A percentile compares a stretch with the other conserved stretches of the same genome.
These are phyloP conservation scores for Myriosclerotinia duriaeana DNA, from an alignment of 2,329 filamentous ascomycete species.

Conservation along the genomic window DNA sequence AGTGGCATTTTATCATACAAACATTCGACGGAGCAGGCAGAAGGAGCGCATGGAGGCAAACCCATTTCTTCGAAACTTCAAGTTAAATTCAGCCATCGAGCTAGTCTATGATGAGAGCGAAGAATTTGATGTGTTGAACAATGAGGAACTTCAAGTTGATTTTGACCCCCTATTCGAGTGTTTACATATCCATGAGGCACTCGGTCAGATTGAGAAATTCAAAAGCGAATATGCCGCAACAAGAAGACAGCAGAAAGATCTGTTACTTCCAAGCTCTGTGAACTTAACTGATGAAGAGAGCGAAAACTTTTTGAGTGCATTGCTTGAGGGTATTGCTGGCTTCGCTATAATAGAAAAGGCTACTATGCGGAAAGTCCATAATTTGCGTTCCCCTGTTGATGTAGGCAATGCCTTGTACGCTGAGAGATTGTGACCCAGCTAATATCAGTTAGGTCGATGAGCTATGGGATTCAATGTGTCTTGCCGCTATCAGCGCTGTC, in stretches of 20 bases:
- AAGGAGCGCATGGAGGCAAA: constrained; percentile 78
- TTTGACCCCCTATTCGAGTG: constrained; percentile 95
- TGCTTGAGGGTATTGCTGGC: constrained; percentile 90
- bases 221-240: constrained; percentile 89
- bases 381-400: constrained; percentile 78
- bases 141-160: constrained; percentile 91
- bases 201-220: constrained; percentile 91
- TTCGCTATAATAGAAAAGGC: constrained; percentile 96
- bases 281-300: constrained; percentile 82
- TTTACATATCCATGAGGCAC: constrained; percentile 90
- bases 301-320: constrained; percentile 74
- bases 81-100: constrained; percentile 92
- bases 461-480: constrained; percentile 97
- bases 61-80: constrained; percentile 63
- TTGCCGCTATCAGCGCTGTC: constrained; percentile 78
- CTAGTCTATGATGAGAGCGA: constrained; percentile 92
- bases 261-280: constrained; percentile 75
- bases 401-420: constrained; percentile 49
- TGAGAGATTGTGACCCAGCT: constrained; percentile 21
- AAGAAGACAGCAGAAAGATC: constrained; percentile 84
- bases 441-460: constrained; percentile 74
- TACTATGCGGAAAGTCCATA: constrained; percentile 82
- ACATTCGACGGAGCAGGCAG: constrained; percentile 78
- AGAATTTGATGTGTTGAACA: constrained; percentile 92
- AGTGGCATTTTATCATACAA: constrained; percentile 94